phyloP scores from a whole-genome alignment of 768 basidiomycete species.

The Rhodotorula graminis region DNA sequence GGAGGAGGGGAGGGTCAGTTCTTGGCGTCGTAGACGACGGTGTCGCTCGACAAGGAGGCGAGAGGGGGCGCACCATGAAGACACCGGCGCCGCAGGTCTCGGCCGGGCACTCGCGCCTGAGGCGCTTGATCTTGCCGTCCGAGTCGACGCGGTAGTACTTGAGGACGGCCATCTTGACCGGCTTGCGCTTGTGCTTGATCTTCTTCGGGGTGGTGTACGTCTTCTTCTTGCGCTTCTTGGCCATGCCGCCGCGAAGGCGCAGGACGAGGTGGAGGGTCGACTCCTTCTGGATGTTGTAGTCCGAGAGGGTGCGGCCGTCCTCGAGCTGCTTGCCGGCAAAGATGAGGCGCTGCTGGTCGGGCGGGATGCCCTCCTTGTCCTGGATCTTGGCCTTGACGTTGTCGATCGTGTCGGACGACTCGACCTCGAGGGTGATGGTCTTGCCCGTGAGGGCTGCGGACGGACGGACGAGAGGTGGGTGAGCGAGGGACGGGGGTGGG shows the following conservation, averaged over 20 bases:
- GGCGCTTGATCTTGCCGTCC: constrained; percentile 65
- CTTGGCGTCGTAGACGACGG: no score
- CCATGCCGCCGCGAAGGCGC: constrained; percentile 96
- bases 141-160: constrained; percentile 99
- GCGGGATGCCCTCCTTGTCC: constrained; percentile 90
- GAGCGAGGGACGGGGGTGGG: constrained; percentile 58
- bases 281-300: constrained; percentile 99
- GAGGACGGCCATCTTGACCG: constrained; percentile 99
- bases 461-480: not conserved
- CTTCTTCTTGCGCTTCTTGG: constrained; percentile 98
- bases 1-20: not conserved
- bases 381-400: constrained; percentile 93
- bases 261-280: constrained; percentile 96
- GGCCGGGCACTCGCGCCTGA: constrained; percentile 89
- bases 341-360: constrained; percentile 93
- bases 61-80: constrained; percentile 56
- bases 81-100: constrained; percentile 53
- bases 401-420: constrained; percentile 88
- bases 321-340: constrained; percentile 99
- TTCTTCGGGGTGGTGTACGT: constrained; percentile 53
- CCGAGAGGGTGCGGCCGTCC: constrained; percentile 90
- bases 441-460: constrained; percentile 87
- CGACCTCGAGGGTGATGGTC: constrained; percentile 90
- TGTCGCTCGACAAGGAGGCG: no score
- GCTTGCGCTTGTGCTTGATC: constrained; percentile 84